Base-by-base conservation (phyloP, 306 rosid genomes). In the Mucuna pruriens region DNA sequence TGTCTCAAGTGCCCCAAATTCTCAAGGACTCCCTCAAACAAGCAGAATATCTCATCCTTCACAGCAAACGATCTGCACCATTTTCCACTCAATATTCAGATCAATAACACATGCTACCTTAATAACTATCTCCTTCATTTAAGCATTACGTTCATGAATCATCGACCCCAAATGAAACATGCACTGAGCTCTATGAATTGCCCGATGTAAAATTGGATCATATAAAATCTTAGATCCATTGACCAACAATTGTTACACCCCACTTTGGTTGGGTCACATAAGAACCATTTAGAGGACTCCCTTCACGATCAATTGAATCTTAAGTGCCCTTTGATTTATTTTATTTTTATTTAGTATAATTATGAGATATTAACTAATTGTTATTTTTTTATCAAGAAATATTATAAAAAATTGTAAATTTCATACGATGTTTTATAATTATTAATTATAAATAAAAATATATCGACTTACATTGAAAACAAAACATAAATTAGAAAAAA, bases 51-150 rank as follows among this genome's bases (percentile, higher is more conserved):
- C 52, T 95, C 99, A 78, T 95, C 99, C 84, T 93, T 95, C 16
- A 91, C 99, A 2, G 95, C 97, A 78, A 95, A 95, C 11, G 95
- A 90, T 82, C 99, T 95, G 94, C 86, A 80, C n/a, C n/a, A 83
- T 58, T 75, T 62, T 48, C 36, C 63, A 78, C 45, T 38, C 80
- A 62, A 22, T 17, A 42, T 1, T 77, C 38, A 61, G 49, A 60
- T n/a, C n/a, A n/a, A n/a, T n/a, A n/a, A n/a, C n/a, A n/a, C 31
- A 29, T 29, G 31, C 2, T 29, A 29, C 1, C 2, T 29, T 29
- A 29, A 29, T 29, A 29, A 29, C 31, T 29, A 29, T 29, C 31
- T 29, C 31, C 31, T 29, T 29, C 2, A 29, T 29, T 29, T 29
- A 29, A 3, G 3, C 31, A 29, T 3, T 29, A 29, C 31, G 31